phyloP scores from a whole-genome alignment of 2,329 filamentous ascomycete genomes.

The Alternaria hordeiaustralica region DNA sequence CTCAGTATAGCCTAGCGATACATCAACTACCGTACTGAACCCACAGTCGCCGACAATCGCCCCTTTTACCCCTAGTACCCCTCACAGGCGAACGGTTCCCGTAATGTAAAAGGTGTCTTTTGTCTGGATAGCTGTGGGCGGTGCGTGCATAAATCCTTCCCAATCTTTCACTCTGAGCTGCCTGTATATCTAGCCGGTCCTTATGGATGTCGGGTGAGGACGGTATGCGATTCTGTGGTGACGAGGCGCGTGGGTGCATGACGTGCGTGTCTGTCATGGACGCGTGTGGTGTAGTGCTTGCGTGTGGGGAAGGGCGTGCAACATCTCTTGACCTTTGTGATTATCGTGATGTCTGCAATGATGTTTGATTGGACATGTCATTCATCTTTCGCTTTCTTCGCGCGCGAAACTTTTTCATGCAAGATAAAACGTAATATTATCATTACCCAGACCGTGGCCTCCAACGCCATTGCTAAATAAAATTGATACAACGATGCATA shows the following conservation, averaged over 20 bases:
- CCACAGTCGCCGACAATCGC: conserved; percentile 34
- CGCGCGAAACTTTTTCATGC: background rate
- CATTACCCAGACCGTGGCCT: background rate
- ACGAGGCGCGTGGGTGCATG: conserved; percentile 2
- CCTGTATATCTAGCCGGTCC: conserved; percentile 11
- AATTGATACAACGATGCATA: background rate
- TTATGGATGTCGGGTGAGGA: conserved; percentile 19
- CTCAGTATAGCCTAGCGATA: conserved; percentile 62
- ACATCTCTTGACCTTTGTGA: background rate
- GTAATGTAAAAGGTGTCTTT: background rate
- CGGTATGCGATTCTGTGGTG: background rate
- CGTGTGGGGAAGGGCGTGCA: background rate
- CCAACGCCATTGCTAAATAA: background rate
- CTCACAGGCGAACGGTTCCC: conserved; percentile 3
- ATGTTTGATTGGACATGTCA: background rate
- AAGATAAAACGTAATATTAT: background rate
- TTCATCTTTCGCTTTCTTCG: background rate
- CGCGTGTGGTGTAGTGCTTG: background rate
- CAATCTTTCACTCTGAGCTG: background rate
- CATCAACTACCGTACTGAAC: conserved; percentile 41
- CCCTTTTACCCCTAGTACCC: conserved; percentile 10
- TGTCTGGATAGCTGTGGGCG: conserved; percentile 5
- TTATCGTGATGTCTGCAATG: background rate
- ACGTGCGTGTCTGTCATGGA: background rate
- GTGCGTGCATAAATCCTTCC: conserved; percentile 11